Conservation (phyloP, 2,329 filamentous ascomycete genomes). For the Botrytis aclada region DNA sequence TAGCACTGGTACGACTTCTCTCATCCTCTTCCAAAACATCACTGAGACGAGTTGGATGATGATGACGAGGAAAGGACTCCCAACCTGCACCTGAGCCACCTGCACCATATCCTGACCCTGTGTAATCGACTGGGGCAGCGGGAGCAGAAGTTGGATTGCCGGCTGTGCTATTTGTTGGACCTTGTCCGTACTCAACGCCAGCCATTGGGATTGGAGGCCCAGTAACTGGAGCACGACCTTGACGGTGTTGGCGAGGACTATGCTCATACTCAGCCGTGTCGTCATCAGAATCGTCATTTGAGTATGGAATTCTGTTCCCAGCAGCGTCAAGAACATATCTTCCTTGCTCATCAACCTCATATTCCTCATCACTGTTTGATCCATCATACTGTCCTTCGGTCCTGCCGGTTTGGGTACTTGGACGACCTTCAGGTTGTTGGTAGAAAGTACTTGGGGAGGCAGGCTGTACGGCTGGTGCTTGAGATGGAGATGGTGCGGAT, state of each 20-base stretch:
- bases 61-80: slow-evolving; percentile 75
- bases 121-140: slow-evolving; percentile 55
- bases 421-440: slow-evolving; percentile 43
- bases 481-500: slow-evolving; percentile 28
- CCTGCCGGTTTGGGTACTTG: slow-evolving; percentile 18
- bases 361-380: slow-evolving; percentile 69
- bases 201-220: slow-evolving; percentile 26
- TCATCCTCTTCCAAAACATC: slow-evolving; percentile 88
- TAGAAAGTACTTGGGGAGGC: slow-evolving; percentile 43
- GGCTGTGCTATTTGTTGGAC: slow-evolving; percentile 23
- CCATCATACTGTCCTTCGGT: slow-evolving; percentile 40
- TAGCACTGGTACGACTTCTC: slow-evolving; percentile 66
- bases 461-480: slow-evolving; percentile 45
- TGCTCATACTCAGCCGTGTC: slow-evolving; percentile 58
- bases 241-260: slow-evolving; percentile 33
- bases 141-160: slow-evolving; percentile 22
- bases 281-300: slow-evolving; percentile 48
- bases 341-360: slow-evolving; percentile 60
- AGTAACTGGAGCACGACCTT: slow-evolving; percentile 26
- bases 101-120: slow-evolving; percentile 60
- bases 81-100: slow-evolving; percentile 61
- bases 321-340: slow-evolving; percentile 59
- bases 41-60: slow-evolving; percentile 83
- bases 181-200: slow-evolving; percentile 33
- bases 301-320: slow-evolving; percentile 55